A percentile compares a stretch with the other conserved stretches of the same genome.
Evolutionary conservation across 1,139 yeast species (phyloP).

Genomic region (Suhomyces taliae): DNA sequence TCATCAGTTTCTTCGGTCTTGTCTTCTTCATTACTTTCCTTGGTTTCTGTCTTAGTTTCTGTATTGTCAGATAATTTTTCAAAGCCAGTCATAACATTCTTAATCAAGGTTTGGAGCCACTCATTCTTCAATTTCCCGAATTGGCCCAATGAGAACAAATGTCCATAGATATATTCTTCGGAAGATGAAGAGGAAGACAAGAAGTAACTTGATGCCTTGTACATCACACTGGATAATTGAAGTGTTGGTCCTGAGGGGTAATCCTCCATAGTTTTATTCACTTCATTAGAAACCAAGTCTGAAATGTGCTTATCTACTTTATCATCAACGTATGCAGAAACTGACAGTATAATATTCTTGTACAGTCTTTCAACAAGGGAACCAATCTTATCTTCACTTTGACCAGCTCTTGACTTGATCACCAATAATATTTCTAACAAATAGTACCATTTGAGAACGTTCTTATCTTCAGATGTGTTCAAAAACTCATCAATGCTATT

Average conservation of each 20-base stretch:
- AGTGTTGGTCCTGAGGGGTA: slow-evolving; percentile 27
- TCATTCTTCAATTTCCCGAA: slow-evolving; percentile 22
- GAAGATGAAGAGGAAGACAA: slow-evolving; percentile 9
- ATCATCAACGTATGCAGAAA: not conserved
- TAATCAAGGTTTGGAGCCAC: slow-evolving; percentile 23
- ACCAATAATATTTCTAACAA: slow-evolving; percentile 10
- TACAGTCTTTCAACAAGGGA: slow-evolving; percentile 5
- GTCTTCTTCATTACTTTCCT: not conserved
- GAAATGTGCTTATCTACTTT: not conserved
- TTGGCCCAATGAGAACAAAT: slow-evolving; percentile 21
- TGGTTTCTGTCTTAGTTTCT: not conserved
- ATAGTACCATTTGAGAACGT: slow-evolving; percentile 4
- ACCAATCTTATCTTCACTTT: not conserved
- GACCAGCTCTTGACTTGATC: slow-evolving; percentile 5
- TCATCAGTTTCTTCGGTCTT: not conserved
- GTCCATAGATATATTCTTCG: slow-evolving; percentile 18
- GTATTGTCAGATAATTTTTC: not conserved
- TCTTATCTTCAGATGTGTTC: slow-evolving; percentile 2
- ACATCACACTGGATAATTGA: slow-evolving; percentile 23
- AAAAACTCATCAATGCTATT: not conserved
- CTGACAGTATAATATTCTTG: slow-evolving; percentile 7
- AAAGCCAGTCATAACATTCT: not conserved
- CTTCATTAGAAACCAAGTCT: not conserved
- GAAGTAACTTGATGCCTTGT: slow-evolving; percentile 21
- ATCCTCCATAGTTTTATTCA: slow-evolving; percentile 7